Evolutionary conservation across 148 eudicot genomes (phyloP).

Genomic region (Euryodendron excelsum): DNA sequence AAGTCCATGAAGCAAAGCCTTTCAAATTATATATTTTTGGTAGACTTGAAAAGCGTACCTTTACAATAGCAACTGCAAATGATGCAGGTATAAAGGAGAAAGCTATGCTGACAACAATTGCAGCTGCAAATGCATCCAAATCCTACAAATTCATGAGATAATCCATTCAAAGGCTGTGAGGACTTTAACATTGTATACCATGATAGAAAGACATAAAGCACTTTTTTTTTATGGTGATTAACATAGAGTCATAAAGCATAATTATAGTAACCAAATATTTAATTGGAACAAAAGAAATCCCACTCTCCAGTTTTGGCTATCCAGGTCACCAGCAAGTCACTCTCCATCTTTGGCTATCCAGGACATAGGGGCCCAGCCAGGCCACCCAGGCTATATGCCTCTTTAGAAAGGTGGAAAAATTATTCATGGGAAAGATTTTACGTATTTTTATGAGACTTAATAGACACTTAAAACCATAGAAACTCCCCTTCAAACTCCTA

Average conservation of each 20-base stretch:
- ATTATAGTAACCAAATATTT: slow-evolving; percentile 2
- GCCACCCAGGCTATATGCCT: neutral
- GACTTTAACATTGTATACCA: neutral
- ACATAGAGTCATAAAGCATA: no score
- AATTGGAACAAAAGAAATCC: neutral
- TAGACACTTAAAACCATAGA: neutral
- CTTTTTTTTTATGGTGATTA: no score
- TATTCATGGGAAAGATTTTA: neutral
- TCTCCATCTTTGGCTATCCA: neutral
- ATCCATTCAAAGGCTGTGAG: neutral
- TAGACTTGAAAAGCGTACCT: slow-evolving; percentile 44
- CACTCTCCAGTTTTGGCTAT: neutral
- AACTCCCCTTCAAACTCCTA: neutral
- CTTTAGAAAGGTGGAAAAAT: neutral
- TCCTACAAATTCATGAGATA: slow-evolving; percentile 51
- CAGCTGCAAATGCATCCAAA: slow-evolving; percentile 96
- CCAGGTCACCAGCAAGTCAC: neutral
- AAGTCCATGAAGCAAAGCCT: neutral
- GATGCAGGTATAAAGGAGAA: slow-evolving; percentile 97
- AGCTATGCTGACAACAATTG: slow-evolving; percentile 69
- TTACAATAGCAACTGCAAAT: slow-evolving; percentile 93
- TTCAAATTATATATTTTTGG: neutral
- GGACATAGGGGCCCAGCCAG: neutral
- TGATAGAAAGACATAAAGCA: neutral
- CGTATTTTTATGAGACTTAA: neutral